Conservation (phyloP, 2,329 filamentous ascomycete species). For the Proliferodiscus dingleyae region DNA sequence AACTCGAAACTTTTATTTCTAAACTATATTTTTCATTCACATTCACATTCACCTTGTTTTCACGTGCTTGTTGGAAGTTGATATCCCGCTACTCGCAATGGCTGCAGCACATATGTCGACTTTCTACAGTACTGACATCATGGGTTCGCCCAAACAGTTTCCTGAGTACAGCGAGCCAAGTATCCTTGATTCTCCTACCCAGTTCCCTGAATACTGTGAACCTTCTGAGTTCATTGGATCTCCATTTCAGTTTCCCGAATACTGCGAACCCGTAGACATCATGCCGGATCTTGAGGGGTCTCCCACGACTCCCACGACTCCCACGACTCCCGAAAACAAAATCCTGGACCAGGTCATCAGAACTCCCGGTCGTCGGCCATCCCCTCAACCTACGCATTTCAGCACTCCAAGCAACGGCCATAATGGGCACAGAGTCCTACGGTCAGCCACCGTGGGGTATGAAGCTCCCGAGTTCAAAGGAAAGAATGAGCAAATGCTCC, state of each 20-base stretch:
- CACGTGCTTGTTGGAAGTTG: too few relatives aligned
- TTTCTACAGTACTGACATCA: slow-evolving; percentile 23
- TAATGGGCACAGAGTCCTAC: slow-evolving; percentile 65
- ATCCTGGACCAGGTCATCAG: slow-evolving; percentile 25
- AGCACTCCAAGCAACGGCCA: slow-evolving; percentile 54
- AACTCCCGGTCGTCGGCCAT: slow-evolving; percentile 46
- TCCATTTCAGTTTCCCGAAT: slow-evolving; percentile 10
- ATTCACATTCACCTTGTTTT: too few relatives aligned
- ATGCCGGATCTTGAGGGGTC: slow-evolving; percentile 19
- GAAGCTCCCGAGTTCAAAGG: slow-evolving; percentile 91
- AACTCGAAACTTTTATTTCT: not conserved
- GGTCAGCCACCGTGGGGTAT: slow-evolving; percentile 89
- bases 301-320: not conserved
- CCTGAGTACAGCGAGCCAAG: slow-evolving; percentile 18
- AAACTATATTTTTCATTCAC: not conserved
- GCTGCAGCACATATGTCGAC: slow-evolving; percentile 16
- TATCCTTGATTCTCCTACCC: slow-evolving; percentile 6
- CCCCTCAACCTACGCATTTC: slow-evolving; percentile 83
- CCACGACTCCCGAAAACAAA: slow-evolving; percentile 13
- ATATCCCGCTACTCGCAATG: too few relatives aligned
- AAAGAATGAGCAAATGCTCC: slow-evolving; percentile 67
- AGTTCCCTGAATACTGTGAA: slow-evolving; percentile 14
- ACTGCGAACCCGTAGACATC: slow-evolving; percentile 12
- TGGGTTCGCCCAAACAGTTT: slow-evolving; percentile 17
- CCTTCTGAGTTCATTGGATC: not conserved